A percentile compares a stretch with the other conserved stretches of the same genome.
Evolutionary conservation across 345 rosid genomes (phyloP).

Genomic region (Eucalyptus erythrocorys): DNA sequence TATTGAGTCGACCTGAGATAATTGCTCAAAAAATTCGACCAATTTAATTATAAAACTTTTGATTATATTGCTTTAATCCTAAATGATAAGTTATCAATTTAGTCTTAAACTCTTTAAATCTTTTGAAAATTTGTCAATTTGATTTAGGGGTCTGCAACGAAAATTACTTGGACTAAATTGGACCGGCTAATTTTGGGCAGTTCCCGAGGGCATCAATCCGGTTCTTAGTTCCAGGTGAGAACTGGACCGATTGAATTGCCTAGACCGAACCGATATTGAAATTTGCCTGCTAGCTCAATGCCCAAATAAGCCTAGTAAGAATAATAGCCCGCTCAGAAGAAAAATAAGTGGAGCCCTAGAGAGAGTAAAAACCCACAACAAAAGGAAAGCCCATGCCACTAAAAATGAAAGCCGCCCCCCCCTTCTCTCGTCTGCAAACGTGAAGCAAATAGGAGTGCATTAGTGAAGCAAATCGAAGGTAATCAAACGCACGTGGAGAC

Average conservation of each 20-base stretch:
- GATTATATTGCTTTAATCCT: no score
- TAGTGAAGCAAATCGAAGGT: not conserved
- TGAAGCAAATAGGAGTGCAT: not conserved
- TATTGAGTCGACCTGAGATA: not conserved
- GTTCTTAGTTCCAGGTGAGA: no score
- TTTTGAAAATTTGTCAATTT: no score
- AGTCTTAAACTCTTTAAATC: no score
- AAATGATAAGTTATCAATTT: no score
- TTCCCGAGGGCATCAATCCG: no score
- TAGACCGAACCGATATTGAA: not conserved
- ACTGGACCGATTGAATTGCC: no score
- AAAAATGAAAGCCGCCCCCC: not conserved
- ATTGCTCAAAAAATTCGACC: no score
- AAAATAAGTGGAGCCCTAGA: not conserved
- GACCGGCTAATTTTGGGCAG: fast-evolving
- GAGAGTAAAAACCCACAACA: no score
- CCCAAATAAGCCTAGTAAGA: not conserved
- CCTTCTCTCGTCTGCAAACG: no score
- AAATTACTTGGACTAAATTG: not conserved
- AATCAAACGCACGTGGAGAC: not conserved
- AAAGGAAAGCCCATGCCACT: not conserved
- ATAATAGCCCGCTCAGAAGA: not conserved
- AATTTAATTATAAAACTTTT: no score
- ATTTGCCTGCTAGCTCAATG: not conserved
- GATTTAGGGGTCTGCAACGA: not conserved